Percentiles rank a stretch among this genome's conserved stretches.
These are phyloP conservation scores for Pythium sukuiense DNA, from an alignment of 352 stramenopile genomes.

Conservation along the genomic window DNA sequence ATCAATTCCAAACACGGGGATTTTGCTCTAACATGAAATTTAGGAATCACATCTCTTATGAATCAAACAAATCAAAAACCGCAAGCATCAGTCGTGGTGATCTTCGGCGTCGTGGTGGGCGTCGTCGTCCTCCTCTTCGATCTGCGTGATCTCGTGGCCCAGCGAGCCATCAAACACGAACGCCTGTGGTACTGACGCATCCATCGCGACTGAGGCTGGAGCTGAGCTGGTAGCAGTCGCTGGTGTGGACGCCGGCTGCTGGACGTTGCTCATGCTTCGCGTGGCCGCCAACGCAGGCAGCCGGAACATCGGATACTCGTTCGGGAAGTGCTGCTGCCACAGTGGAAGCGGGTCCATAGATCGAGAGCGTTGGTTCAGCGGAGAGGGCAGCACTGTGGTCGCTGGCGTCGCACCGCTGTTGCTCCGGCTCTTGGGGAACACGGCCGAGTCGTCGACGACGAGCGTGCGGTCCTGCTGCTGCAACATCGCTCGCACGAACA, in stretches of 20 bases:
- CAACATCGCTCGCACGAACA: conserved; percentile 85
- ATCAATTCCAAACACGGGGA: not conserved
- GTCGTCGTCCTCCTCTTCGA: conserved; percentile 17
- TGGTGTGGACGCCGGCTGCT: conserved; percentile 9
- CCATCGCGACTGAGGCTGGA: not conserved
- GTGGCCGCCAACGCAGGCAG: conserved; percentile 29
- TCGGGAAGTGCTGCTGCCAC: conserved; percentile 47
- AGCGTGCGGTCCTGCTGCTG: conserved; percentile 82
- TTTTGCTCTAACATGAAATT: not conserved
- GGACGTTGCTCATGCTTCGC: conserved; percentile 25
- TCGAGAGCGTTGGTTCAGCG: conserved; percentile 35
- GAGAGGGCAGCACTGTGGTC: conserved; percentile 18
- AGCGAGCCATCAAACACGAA: not conserved
- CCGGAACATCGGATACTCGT: conserved; percentile 71
- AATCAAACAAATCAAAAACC: too few species aligned
- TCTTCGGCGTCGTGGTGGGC: conserved; percentile 9
- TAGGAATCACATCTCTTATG: not conserved
- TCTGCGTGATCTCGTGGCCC: conserved; percentile 15
- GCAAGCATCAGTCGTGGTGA: conserved; percentile 11
- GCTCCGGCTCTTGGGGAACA: conserved; percentile 2
- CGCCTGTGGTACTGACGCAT: not conserved
- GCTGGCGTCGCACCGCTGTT: conserved; percentile 19
- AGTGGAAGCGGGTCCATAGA: conserved; percentile 42
- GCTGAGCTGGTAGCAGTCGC: not conserved
- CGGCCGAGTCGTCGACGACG: conserved; percentile 59